Conservation (phyloP, 371 early-diverging fungal species). For the Saksenaea oblongispora region DNA sequence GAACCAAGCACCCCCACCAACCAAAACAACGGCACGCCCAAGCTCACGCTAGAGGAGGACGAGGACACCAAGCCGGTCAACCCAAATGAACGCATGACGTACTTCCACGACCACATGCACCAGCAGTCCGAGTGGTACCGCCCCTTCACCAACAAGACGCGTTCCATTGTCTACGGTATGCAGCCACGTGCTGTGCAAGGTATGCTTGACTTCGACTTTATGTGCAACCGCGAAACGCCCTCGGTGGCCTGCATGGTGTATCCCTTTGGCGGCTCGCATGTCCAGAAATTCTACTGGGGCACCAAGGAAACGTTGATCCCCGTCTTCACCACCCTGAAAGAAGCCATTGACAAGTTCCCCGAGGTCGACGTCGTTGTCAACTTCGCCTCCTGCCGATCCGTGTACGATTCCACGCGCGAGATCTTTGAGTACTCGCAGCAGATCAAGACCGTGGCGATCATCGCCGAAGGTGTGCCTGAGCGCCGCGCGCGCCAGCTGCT, state of each 20-base stretch:
- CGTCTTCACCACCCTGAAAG: conserved; percentile 83
- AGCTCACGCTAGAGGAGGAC: conserved; percentile 23
- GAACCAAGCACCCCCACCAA: conserved; percentile 28
- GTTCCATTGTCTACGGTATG: conserved; percentile 95
- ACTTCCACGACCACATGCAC: conserved; percentile 35
- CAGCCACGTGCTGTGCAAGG: conserved; percentile 97
- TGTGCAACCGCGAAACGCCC: conserved; percentile 88
- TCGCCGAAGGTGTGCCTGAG: conserved; percentile 98
- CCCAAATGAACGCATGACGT: conserved; percentile 53
- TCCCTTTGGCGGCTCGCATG: conserved; percentile 95
- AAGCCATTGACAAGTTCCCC: conserved; percentile 81
- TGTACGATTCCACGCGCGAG: conserved; percentile 86
- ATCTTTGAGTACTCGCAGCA: conserved; percentile 70
- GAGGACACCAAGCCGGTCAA: conserved; percentile 38
- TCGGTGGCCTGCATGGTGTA: conserved; percentile 97
- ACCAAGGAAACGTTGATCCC: conserved; percentile 92
- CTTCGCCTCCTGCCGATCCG: conserved; percentile 94
- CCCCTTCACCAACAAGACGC: conserved; percentile 86
- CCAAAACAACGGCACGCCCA: conserved; percentile 23
- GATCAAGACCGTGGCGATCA: conserved; percentile 91
- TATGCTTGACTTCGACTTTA: conserved; percentile 97
- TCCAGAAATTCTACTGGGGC: conserved; percentile 98
- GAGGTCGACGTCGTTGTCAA: conserved; percentile 93
- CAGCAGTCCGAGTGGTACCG: conserved; percentile 53
- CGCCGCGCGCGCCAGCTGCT: conserved; percentile 88